phyloP scores from a whole-genome alignment of 805 yeast species.

The Pichia gijzeniarum region DNA sequence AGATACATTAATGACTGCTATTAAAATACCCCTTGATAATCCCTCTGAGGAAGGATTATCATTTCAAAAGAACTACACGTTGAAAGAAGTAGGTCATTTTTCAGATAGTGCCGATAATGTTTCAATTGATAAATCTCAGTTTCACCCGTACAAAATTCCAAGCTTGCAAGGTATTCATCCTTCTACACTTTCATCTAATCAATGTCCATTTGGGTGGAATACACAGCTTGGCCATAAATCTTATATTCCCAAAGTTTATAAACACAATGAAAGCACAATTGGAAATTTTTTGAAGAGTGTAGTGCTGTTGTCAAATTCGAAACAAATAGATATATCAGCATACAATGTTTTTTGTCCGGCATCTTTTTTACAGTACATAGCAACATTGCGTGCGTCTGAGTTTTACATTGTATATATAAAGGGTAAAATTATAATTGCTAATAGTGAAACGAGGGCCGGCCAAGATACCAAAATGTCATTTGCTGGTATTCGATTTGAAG shows the following conservation, averaged over 20 bases:
- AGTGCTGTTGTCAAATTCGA: background rate
- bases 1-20: no score
- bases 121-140: conserved; percentile 3
- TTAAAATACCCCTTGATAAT: no score
- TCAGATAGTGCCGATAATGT: conserved; percentile 6
- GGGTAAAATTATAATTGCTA: conserved; percentile 8
- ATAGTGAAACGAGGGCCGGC: conserved; percentile 11
- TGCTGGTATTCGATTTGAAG: conserved; percentile 19
- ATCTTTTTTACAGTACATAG: conserved; percentile 14
- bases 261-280: conserved; percentile 5
- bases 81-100: conserved; percentile 8
- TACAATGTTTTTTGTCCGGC: conserved; percentile 11
- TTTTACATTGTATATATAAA: conserved; percentile 8
- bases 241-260: conserved; percentile 10
- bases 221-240: conserved; percentile 6
- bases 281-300: conserved; percentile 5
- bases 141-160: background rate
- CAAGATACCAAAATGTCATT: conserved; percentile 13
- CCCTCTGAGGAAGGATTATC: no score
- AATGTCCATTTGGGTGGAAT: conserved; percentile 9
- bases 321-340: background rate
- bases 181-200: background rate
- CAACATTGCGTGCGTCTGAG: conserved; percentile 6
- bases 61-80: no score
- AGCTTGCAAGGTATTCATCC: background rate